phyloP scores from a whole-genome alignment of 805 yeast genomes.

The Kluyveromyces aestuarii region DNA sequence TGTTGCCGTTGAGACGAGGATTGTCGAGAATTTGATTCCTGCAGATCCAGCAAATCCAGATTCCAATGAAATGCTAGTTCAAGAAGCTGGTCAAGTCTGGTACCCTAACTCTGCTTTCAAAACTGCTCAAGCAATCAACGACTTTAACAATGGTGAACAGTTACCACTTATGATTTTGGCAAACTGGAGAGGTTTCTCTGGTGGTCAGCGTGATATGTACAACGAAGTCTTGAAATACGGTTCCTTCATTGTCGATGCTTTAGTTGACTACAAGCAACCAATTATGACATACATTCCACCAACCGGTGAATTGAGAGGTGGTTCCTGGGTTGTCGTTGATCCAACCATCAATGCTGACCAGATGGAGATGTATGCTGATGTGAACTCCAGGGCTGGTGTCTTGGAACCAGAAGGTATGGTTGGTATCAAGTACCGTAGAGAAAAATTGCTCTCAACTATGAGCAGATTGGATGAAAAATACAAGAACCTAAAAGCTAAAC shows the following conservation, averaged over 20 bases:
- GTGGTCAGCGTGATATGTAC: constrained; percentile 99
- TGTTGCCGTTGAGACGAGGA: constrained; percentile 89
- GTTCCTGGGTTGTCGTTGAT: constrained; percentile 99
- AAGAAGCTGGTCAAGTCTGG: constrained; percentile 99
- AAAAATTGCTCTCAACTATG: constrained; percentile 86
- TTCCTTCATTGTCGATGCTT: constrained; percentile 92
- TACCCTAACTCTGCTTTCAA: constrained; percentile 98
- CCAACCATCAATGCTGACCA: constrained; percentile 93
- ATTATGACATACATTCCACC: constrained; percentile 97
- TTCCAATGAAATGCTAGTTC: constrained; percentile 76
- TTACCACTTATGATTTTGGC: constrained; percentile 95
- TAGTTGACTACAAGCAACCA: constrained; percentile 93
- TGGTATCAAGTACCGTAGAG: constrained; percentile 94
- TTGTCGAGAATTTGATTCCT: constrained; percentile 82
- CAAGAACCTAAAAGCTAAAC: constrained; percentile 53
- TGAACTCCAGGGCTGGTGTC: constrained; percentile 93
- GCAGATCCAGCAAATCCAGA: constrained; percentile 99
- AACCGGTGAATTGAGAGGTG: constrained; percentile 97
- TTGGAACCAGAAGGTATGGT: constrained; percentile 99
- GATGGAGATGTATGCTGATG: constrained; percentile 99
- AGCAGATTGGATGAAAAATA: constrained; percentile 75
- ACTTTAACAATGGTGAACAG: constrained; percentile 96
- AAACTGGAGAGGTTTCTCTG: constrained; percentile 99
- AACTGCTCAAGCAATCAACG: constrained; percentile 97
- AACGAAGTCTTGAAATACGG: constrained; percentile 97